A percentile compares a stretch with the other conserved stretches of the same genome.
These are phyloP conservation scores for Euphrasia confusa DNA, from an alignment of 257 asterid genomes.

Conservation along the genomic window DNA sequence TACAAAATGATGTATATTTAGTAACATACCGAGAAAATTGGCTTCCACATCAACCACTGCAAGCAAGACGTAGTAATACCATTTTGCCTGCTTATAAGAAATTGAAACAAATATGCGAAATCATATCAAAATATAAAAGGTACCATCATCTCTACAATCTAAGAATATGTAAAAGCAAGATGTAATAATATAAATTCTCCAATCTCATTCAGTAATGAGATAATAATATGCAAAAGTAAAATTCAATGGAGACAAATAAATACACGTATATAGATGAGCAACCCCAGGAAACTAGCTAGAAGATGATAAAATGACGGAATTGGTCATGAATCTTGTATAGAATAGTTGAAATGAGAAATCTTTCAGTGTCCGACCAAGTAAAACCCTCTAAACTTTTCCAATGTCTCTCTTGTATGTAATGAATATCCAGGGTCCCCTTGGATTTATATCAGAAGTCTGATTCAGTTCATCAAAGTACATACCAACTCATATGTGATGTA, in stretches of 20 bases:
- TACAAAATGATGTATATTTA: background rate
- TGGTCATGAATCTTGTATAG: too few species aligned
- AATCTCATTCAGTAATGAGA: constrained; percentile 1
- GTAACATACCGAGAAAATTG: constrained; percentile 80
- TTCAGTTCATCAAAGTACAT: too few species aligned
- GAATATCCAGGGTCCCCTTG: too few species aligned
- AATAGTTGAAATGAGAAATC: background rate
- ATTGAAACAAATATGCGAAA: background rate
- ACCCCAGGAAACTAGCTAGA: background rate
- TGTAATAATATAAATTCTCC: background rate
- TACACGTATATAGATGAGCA: background rate
- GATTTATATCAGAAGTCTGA: too few species aligned
- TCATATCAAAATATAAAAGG: background rate
- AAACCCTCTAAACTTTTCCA: background rate
- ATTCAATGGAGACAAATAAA: background rate
- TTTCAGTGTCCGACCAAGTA: background rate
- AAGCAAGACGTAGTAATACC: constrained; percentile 82
- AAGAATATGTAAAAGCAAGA: background rate
- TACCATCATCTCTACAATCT: background rate
- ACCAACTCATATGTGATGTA: too few species aligned
- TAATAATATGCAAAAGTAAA: background rate
- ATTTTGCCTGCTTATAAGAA: constrained; percentile 57
- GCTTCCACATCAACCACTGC: constrained; percentile 95
- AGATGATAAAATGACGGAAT: too few species aligned
- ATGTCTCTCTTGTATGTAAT: too few species aligned